phyloP scores from a whole-genome alignment of 1,284 basidiomycete species.

The Agaricales sp. region DNA sequence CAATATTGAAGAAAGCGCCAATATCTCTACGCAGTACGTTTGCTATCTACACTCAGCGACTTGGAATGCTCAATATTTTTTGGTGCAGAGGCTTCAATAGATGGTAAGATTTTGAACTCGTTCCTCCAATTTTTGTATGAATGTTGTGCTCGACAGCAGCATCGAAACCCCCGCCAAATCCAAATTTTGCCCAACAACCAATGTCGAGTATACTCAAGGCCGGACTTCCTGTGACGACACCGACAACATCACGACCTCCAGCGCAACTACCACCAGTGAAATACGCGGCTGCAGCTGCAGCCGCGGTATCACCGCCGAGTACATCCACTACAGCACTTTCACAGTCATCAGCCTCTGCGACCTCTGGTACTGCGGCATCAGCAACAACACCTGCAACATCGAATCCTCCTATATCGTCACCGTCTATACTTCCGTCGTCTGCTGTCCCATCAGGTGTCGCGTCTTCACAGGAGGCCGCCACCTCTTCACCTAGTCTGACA shows the following conservation, averaged over 20 bases:
- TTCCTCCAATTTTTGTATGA: conserved; percentile 8
- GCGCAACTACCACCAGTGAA: conserved; percentile 73
- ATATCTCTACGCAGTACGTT: conserved; percentile 56
- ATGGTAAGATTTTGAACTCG: conserved; percentile 22
- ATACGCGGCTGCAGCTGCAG: conserved; percentile 88
- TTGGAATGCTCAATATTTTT: conserved; percentile 7
- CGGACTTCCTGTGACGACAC: conserved; percentile 31
- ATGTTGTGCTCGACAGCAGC: conserved; percentile 15
- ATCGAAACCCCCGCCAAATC: conserved; percentile 70
- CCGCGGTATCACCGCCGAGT: conserved; percentile 46
- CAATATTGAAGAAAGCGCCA: conserved; percentile 65
- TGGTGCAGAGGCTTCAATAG: conserved; percentile 32
- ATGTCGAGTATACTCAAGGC: conserved; percentile 76
- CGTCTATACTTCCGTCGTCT: conserved; percentile 26
- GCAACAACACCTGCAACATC: conserved; percentile 26
- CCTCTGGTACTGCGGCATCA: conserved; percentile 22
- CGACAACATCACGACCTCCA: conserved; percentile 36
- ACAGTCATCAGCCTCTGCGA: conserved; percentile 15
- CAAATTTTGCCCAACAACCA: conserved; percentile 72
- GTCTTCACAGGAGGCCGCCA: conserved; percentile 27
- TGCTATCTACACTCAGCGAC: conserved; percentile 13
- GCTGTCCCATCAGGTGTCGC: conserved; percentile 35
- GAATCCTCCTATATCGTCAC: conserved; percentile 24
- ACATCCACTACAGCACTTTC: conserved; percentile 21
- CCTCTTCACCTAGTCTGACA: conserved; percentile 69